Percentiles rank a stretch among this genome's conserved stretches.
Evolutionary conservation across 2,329 filamentous ascomycete species (phyloP).

Genomic region (Aspergillus floridensis): DNA sequence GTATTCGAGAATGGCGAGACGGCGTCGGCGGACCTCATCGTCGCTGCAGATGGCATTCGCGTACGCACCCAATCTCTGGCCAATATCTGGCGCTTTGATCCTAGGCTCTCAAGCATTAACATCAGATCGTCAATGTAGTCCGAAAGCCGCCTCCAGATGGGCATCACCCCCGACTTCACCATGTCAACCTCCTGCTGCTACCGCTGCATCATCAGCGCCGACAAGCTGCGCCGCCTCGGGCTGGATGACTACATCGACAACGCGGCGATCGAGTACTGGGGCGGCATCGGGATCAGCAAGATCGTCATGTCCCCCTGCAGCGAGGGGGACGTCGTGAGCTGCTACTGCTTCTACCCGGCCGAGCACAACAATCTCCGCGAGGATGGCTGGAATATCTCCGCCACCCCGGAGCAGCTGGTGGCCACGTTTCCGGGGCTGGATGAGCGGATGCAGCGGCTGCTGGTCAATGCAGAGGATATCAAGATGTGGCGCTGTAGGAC

Average conservation of each 20-base stretch:
- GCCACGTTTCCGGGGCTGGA: constrained; percentile 24
- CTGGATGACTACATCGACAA: constrained; percentile 36
- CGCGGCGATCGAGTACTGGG: constrained; percentile 31
- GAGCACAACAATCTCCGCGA: constrained; percentile 22
- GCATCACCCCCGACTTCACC: constrained; percentile 32
- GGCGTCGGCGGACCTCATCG: constrained; percentile 21
- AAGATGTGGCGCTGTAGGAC: constrained; percentile 26
- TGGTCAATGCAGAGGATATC: constrained; percentile 26
- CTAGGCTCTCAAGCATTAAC: too few relatives aligned
- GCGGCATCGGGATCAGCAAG: constrained; percentile 41
- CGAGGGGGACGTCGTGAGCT: constrained; percentile 38
- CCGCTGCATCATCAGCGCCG: constrained; percentile 25
- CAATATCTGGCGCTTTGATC: neutral
- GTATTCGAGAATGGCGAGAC: constrained; percentile 21
- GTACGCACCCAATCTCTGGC: constrained; percentile 12
- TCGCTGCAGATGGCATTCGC: constrained; percentile 27
- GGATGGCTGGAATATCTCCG: constrained; percentile 25
- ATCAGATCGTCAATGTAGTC: constrained; percentile 13
- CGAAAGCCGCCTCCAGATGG: constrained; percentile 19
- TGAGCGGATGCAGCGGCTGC: constrained; percentile 20
- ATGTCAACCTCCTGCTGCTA: constrained; percentile 40
- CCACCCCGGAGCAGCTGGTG: constrained; percentile 22
- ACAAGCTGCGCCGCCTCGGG: constrained; percentile 22
- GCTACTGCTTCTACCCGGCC: constrained; percentile 40
- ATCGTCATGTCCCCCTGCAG: constrained; percentile 42